Conservation (phyloP, 352 stramenopile genomes). For the Globisporangium alternatum region DNA sequence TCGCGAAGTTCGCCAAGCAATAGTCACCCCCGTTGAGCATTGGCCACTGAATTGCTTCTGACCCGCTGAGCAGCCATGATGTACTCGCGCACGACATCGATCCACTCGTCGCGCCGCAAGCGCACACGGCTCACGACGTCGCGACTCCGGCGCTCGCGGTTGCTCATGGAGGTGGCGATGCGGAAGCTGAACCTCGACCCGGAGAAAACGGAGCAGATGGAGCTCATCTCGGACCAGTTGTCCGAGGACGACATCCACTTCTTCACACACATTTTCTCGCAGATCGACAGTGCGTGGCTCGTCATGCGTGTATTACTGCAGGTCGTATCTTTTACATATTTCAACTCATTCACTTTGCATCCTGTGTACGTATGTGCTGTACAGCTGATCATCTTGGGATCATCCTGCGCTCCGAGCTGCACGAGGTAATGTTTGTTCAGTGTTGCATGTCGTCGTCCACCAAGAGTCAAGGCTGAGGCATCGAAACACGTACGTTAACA, state of each 20-base stretch:
- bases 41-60: not conserved
- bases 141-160: conserved; percentile 45
- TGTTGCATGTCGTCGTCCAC: not conserved
- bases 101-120: conserved; percentile 43
- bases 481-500: conserved; percentile 3
- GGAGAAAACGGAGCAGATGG: conserved; percentile 57
- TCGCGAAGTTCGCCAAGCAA: too few species aligned
- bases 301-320: not conserved
- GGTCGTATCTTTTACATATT: not conserved
- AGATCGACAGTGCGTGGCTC: conserved; percentile 55
- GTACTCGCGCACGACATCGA: conserved; percentile 47
- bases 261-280: conserved; percentile 66
- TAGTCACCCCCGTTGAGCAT: not conserved
- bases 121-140: conserved; percentile 47
- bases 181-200: conserved; percentile 63
- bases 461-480: not conserved
- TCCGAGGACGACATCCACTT: conserved; percentile 55
- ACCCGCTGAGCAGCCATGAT: conserved; percentile 13
- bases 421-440: conserved; percentile 28
- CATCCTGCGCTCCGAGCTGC: conserved; percentile 63
- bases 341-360: not conserved
- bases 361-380: not conserved
- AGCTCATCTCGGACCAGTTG: conserved; percentile 54
- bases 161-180: conserved; percentile 60
- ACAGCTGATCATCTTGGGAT: conserved; percentile 55